phyloP scores from a whole-genome alignment of 2,329 filamentous ascomycete species.

The Colletotrichum sp. region DNA sequence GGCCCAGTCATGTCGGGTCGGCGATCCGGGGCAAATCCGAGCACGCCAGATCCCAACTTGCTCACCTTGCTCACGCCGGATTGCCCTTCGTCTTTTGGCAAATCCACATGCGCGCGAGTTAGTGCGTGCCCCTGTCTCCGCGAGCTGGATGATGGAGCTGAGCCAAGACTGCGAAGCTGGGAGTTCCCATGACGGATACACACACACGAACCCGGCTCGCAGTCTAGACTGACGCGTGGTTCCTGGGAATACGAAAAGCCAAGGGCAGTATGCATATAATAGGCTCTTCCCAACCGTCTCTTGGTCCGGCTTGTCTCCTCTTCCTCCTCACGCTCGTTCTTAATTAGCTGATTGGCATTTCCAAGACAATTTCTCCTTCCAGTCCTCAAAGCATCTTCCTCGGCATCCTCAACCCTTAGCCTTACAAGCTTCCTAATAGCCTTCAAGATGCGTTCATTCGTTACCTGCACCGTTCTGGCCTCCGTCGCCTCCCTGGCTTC shows the following conservation, averaged over 20 bases:
- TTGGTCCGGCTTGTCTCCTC: neutral
- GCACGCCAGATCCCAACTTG: neutral
- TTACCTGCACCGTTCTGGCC: conserved; percentile 17
- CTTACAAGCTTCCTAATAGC: neutral
- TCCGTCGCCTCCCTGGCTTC: conserved; percentile 11
- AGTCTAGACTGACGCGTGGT: neutral
- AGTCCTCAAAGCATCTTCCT: conserved; percentile 5
- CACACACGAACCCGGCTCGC: neutral
- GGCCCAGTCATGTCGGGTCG: neutral
- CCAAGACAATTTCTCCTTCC: conserved; percentile 1
- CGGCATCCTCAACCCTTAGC: neutral
- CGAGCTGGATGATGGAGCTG: neutral
- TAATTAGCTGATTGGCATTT: conserved; percentile 1
- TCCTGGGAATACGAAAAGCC: neutral
- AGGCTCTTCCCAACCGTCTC: neutral
- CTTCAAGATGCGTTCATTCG: conserved; percentile 18
- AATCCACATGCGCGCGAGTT: neutral
- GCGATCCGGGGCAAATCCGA: conserved; percentile 18
- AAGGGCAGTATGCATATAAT: conserved; percentile 1
- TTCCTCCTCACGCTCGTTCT: conserved; percentile 9
- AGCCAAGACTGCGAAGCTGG: neutral
- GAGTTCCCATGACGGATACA: neutral
- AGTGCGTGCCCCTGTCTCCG: neutral
- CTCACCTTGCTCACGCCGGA: neutral
- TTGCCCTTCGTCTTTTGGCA: neutral